Evolutionary conservation across 768 basidiomycete genomes (phyloP).

Genomic region (Tubosaeta brunneosetosa): DNA sequence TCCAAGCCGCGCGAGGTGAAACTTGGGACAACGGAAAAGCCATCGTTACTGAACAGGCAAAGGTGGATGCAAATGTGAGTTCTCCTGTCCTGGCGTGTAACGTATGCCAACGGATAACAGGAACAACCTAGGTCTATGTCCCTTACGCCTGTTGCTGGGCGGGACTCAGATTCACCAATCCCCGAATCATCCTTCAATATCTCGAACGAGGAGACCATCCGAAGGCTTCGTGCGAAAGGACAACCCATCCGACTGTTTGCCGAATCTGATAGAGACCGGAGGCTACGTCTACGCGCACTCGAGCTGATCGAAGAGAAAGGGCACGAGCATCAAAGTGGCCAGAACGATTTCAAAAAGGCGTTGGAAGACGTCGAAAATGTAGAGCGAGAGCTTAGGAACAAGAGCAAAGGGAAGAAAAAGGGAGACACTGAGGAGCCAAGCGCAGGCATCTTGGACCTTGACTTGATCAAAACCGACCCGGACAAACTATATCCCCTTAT

Average conservation of each 20-base stretch:
- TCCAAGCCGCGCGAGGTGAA: constrained; percentile 33
- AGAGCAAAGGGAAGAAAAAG: constrained; percentile 56
- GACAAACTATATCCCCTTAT: constrained; percentile 96
- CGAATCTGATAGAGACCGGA: constrained; percentile 90
- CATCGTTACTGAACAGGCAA: constrained; percentile 19
- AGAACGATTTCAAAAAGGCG: constrained; percentile 93
- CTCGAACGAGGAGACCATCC: constrained; percentile 87
- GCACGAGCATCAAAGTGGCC: constrained; percentile 72
- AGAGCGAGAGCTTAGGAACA: constrained; percentile 60
- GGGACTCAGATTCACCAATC: constrained; percentile 38
- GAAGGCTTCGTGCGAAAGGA: constrained; percentile 83
- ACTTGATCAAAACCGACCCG: constrained; percentile 81
- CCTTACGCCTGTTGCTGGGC: constrained; percentile 35
- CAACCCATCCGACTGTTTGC: constrained; percentile 95
- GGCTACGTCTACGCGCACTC: constrained; percentile 83
- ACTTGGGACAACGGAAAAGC: constrained; percentile 13
- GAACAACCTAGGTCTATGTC: constrained; percentile 35
- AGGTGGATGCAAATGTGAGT: constrained; percentile 43
- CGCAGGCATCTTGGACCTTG: constrained; percentile 68
- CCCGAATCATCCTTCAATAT: constrained; percentile 66
- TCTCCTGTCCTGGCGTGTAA: constrained; percentile 10
- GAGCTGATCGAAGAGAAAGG: constrained; percentile 94
- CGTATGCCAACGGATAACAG: constrained; percentile 49
- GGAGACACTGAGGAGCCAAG: constrained; percentile 47
- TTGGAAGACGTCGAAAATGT: constrained; percentile 83